Base-by-base conservation (phyloP, 2,329 filamentous ascomycete genomes). In the Ceratocystis papillata region DNA sequence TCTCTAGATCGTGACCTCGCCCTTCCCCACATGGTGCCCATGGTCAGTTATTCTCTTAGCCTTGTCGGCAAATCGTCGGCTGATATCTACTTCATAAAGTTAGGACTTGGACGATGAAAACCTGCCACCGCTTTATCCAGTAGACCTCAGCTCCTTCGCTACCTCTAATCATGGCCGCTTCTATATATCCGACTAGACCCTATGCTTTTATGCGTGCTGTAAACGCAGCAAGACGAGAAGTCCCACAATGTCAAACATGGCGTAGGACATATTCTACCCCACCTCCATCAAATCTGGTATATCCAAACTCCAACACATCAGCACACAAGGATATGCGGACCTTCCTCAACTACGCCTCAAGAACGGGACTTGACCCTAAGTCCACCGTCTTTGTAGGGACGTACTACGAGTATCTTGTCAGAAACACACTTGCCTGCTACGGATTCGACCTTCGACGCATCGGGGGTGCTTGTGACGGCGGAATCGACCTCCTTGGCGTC, bases 351-450 rank as follows among this genome's bases (percentile, higher is more conserved):
- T 85, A 91, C 73, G 85, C 85, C 4, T 73, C 79, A 22, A 80
- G 81, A 62, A 79, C 76, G 0, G 78, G 79, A 0, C 78, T 90
- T 25, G 79, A 83, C 69, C 74, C 77, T 0, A 75, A 73, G 3
- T 84, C 81, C 17, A 84, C 83, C 0, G 79, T 84, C 57, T 92
- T 85, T 72, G 77, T 85, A 53, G 89, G 89, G 69, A 93, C 88
- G 0, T 83, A 82, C 73, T 93, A 89, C 76, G 89, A 94, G 74
- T 93, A 93, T 76, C 84, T 79, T 0, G 82, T 85, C 2, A 80
- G 81, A 5, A 73, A 75, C 3, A 76, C 81, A 0, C 79, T 93
- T 0, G 71, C 79, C 2, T 75, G 76, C 1, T 81, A 88, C 64
- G 85, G 86, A 65, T 88, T 93, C 76, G 75, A 77, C 25, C 79